Percentiles rank a stretch among this genome's conserved stretches.
Evolutionary conservation across 2,329 filamentous ascomycete species (phyloP).

Genomic region (Penicillium sp.): DNA sequence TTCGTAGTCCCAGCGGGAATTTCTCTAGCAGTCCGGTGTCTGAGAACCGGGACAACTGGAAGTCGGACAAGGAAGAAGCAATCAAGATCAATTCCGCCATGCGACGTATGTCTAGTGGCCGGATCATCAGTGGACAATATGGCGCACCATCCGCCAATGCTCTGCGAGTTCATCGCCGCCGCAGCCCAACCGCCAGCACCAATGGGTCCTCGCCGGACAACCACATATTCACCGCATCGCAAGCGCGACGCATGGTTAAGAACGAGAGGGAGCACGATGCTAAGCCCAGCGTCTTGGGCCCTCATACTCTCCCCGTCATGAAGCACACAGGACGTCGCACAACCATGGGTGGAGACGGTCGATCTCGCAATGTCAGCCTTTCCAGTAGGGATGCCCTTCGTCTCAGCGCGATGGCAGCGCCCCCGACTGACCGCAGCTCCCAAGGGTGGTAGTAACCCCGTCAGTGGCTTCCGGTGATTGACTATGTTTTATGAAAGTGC

Average conservation of each 20-base stretch:
- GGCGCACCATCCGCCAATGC: constrained; percentile 39
- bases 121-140: constrained; percentile 34
- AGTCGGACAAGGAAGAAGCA: constrained; percentile 49
- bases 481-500: too few relatives aligned
- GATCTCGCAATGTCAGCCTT: constrained; percentile 39
- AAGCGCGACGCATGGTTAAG: constrained; percentile 64
- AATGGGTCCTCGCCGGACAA: constrained; percentile 56
- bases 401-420: constrained; percentile 38
- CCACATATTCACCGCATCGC: constrained; percentile 60
- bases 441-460: constrained; percentile 23
- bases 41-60: constrained; percentile 50
- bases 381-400: constrained; percentile 40
- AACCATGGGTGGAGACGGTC: constrained; percentile 42
- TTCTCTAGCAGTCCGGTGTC: constrained; percentile 39
- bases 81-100: constrained; percentile 55
- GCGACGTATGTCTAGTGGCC: constrained; percentile 48
- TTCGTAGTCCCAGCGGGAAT: constrained; percentile 40
- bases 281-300: constrained; percentile 58
- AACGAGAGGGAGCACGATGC: constrained; percentile 56
- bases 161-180: constrained; percentile 49
- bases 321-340: constrained; percentile 49
- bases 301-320: constrained; percentile 56
- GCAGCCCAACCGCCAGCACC: constrained; percentile 52
- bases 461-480: too few relatives aligned
- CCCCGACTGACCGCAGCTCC: constrained; percentile 33